These are phyloP conservation scores for Pseudoperonospora humuli DNA, from an alignment of 352 stramenopile species.

Conservation along the genomic window DNA sequence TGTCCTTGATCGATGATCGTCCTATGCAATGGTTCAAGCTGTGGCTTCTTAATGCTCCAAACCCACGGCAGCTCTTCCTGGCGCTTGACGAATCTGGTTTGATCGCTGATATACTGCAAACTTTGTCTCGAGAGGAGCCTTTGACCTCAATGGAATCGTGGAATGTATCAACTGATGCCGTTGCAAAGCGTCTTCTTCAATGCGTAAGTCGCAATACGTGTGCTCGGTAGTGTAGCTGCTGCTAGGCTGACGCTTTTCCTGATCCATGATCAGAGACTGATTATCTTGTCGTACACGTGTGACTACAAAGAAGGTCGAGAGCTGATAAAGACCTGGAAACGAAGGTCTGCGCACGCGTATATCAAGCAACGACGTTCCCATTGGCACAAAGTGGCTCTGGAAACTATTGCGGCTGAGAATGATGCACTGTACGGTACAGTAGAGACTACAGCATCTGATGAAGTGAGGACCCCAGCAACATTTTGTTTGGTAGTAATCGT, in stretches of 20 bases:
- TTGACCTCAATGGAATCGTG: constrained; percentile 11
- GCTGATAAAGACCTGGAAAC: constrained; percentile 21
- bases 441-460: not conserved
- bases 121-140: constrained; percentile 30
- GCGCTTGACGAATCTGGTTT: constrained; percentile 29
- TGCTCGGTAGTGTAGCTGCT: not conserved
- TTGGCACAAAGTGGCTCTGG: constrained; percentile 14
- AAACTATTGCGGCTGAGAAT: constrained; percentile 19
- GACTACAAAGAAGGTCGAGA: constrained; percentile 25
- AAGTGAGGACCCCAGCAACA: constrained; percentile 3
- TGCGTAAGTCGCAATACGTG: constrained; percentile 20
- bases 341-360: constrained; percentile 18
- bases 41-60: constrained; percentile 41
- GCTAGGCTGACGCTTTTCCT: not conserved
- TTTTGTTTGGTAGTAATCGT: not conserved
- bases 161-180: not conserved
- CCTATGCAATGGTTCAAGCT: constrained; percentile 34
- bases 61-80: constrained; percentile 27
- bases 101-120: constrained; percentile 31
- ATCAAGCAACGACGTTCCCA: constrained; percentile 12
- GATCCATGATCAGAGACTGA: constrained; percentile 13
- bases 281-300: constrained; percentile 22
- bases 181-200: constrained; percentile 17
- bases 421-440: constrained; percentile 25
- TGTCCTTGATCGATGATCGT: constrained; percentile 27